Base-by-base conservation (phyloP, 805 yeast species). In the Tetrapisispora fleetii region DNA sequence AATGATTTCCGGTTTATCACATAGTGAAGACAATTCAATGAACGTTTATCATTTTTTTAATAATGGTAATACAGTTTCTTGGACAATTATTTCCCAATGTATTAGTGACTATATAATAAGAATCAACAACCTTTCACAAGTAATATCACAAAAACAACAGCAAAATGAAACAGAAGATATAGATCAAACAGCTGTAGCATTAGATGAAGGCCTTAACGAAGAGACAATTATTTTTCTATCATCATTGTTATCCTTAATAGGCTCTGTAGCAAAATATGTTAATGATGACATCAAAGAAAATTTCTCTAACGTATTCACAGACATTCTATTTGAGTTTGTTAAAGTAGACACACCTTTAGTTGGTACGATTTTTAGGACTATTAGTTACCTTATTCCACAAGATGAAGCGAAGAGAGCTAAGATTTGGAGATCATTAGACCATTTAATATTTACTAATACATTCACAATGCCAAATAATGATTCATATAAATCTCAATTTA, bases 171-270 rank as follows among this genome's bases (percentile, higher is more conserved):
- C 59, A 3, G 63, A 59, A 9, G 68, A 64, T 13, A 48, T 49
- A 41, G 66, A 50, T 44, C 58, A 40, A n/a, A 50, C 58, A 0
- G 51, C 58, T 2, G 58, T 65, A 9, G 73, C 72, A 2, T 63
- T 73, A 43, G 75, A 73, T 33, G 73, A 75, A 11, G 87, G 83
- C 46, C 69, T 89, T 32, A 84, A 85, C 35, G 95, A 87, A 54
- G 96, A 89, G 60, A 83, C 90, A 0, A 67, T 86, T 8, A 74
- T 87, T 8, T 80, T 85, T 47, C 70, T 89, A 7, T 76, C 90
- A 0, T 85, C 95, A 0, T 80, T 85, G 55, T 69, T 88, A 50
- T 80, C 85, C 24, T 67, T 93, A 45, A 68, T 89, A 2, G 71
- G 76, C 9, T 74, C 76, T 46, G 77, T 80, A 28, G 72, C 81